Conservation (phyloP, 2,329 filamentous ascomycete species). For the Phialophora chinensis region DNA sequence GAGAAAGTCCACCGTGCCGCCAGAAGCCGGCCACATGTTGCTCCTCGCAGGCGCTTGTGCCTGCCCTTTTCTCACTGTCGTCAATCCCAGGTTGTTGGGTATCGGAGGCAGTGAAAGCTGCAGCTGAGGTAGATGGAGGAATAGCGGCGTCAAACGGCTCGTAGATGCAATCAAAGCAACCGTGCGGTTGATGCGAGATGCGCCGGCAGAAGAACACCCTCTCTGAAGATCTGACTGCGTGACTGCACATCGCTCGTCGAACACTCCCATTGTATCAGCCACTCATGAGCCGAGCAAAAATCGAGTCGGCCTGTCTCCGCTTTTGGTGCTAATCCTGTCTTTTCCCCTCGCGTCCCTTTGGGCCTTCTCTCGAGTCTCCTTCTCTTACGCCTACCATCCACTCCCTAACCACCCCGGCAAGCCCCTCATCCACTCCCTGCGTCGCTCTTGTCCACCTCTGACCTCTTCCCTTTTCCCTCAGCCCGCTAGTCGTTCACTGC, state of each 20-base stretch:
- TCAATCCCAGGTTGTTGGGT: not conserved
- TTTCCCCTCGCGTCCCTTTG: constrained; percentile 11
- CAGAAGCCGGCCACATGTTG: constrained; percentile 20
- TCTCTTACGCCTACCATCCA: constrained; percentile 1
- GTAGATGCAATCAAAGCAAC: no score
- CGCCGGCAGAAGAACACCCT: not conserved
- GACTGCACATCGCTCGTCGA: constrained; percentile 2
- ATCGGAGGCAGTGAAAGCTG: not conserved
- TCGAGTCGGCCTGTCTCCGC: constrained; percentile 24
- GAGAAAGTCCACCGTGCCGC: constrained; percentile 13
- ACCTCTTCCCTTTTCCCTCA: constrained; percentile 22
- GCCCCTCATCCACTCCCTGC: constrained; percentile 25
- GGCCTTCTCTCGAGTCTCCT: constrained; percentile 2
- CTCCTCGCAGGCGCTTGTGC: constrained; percentile 8
- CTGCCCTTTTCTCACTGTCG: not conserved
- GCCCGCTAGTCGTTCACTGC: constrained; percentile 37
- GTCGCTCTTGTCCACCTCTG: constrained; percentile 10
- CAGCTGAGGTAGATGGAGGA: not conserved
- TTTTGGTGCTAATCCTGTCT: constrained; percentile 32
- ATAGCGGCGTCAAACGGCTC: no score
- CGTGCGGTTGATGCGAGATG: not conserved
- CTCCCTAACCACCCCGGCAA: constrained; percentile 15
- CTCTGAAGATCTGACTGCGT: not conserved
- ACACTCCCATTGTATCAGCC: constrained; percentile 4
- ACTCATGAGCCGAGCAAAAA: constrained; percentile 1